Evolutionary conservation across 2,329 filamentous ascomycete species (phyloP).

Genomic region (Dactylellina leptospora): DNA sequence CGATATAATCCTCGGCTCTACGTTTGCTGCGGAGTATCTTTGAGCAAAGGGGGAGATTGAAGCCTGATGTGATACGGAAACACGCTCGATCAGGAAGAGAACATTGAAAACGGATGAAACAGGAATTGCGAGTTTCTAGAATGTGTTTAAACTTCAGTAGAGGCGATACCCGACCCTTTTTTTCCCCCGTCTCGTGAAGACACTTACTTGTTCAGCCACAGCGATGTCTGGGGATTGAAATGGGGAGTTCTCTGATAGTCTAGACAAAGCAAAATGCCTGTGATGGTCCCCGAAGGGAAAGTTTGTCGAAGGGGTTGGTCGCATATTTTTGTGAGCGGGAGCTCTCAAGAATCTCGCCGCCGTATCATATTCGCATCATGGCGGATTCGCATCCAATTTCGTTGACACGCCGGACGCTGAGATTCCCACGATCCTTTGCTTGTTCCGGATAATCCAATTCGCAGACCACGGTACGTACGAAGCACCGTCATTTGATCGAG

Average conservation of each 20-base stretch:
- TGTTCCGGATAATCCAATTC: slow-evolving; percentile 40
- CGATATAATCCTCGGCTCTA: too few relatives aligned
- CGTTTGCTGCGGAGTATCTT: too few relatives aligned
- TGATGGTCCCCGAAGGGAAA: slow-evolving; percentile 50
- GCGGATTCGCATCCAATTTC: slow-evolving; percentile 34
- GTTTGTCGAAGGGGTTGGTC: slow-evolving; percentile 31
- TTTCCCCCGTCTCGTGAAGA: too few relatives aligned
- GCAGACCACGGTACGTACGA: not conserved
- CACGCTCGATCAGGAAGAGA: too few relatives aligned
- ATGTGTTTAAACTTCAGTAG: too few relatives aligned
- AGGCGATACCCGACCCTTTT: slow-evolving; percentile 23
- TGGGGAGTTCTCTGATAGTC: slow-evolving; percentile 23
- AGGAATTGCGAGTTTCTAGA: too few relatives aligned
- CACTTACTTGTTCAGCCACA: too few relatives aligned
- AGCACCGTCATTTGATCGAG: too few relatives aligned
- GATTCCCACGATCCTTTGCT: slow-evolving; percentile 30
- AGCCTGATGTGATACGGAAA: too few relatives aligned
- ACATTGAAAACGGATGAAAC: too few relatives aligned
- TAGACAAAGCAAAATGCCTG: slow-evolving; percentile 32
- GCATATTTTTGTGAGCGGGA: slow-evolving; percentile 28
- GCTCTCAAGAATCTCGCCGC: slow-evolving; percentile 47
- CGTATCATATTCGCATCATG: slow-evolving; percentile 36
- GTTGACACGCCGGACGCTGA: slow-evolving; percentile 21
- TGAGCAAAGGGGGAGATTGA: too few relatives aligned
- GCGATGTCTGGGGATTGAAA: slow-evolving; percentile 19